phyloP scores from a whole-genome alignment of 2,329 filamentous ascomycete genomes.

The Aaosphaeria arxii region DNA sequence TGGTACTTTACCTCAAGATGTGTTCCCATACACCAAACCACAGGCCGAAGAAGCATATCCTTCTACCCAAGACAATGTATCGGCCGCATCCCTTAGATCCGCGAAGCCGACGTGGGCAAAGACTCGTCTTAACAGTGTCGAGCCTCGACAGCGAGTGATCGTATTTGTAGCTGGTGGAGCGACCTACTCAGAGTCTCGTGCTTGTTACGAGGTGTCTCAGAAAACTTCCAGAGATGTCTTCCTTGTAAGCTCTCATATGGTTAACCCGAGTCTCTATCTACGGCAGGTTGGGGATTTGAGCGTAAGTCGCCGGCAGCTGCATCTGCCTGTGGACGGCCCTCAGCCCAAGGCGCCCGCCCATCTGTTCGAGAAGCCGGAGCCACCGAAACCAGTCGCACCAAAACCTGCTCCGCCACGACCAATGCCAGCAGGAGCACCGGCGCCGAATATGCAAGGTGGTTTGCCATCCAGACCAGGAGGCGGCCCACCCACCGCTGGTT shows the following conservation, averaged over 20 bases:
- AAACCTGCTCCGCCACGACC: too few relatives aligned
- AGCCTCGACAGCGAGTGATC: constrained; percentile 86
- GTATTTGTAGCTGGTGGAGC: constrained; percentile 95
- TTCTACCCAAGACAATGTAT: constrained; percentile 51
- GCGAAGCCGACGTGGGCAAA: constrained; percentile 96
- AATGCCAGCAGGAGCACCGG: constrained; percentile 41
- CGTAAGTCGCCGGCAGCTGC: constrained; percentile 69
- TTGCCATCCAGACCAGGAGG: constrained; percentile 27
- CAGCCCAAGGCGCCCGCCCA: constrained; percentile 80
- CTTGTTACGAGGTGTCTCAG: constrained; percentile 82
- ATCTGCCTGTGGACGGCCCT: constrained; percentile 77
- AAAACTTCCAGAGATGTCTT: constrained; percentile 77
- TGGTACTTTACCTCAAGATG: constrained; percentile 41
- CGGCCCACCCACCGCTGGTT: constrained; percentile 32
- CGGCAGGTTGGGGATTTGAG: constrained; percentile 79
- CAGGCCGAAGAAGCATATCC: constrained; percentile 60
- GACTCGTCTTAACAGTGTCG: constrained; percentile 67
- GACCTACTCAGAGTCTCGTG: constrained; percentile 84
- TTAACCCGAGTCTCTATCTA: constrained; percentile 78
- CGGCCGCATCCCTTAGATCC: constrained; percentile 71
- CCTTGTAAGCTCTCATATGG: constrained; percentile 87
- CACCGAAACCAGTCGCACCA: constrained; percentile 53
- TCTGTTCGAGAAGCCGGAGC: constrained; percentile 71
- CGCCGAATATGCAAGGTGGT: constrained; percentile 21
- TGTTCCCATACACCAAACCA: constrained; percentile 50